Conservation (phyloP, 257 asterid species). For the Nemophila menziesii region DNA sequence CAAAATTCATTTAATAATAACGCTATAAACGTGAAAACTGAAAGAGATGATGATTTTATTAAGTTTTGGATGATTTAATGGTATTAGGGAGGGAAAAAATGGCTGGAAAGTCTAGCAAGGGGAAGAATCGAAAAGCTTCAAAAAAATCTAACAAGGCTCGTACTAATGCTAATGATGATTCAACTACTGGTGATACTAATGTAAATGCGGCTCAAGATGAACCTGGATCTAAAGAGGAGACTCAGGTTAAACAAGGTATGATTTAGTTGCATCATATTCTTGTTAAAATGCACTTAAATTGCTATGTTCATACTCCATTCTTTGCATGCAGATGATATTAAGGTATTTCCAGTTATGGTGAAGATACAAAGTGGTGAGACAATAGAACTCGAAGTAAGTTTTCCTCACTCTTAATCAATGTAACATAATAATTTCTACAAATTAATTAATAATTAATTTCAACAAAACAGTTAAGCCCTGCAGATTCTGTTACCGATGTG, state of each 20-base stretch:
- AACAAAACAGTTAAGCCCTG: constrained; percentile 98
- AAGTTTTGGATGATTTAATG: too few species aligned
- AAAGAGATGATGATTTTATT: constrained; percentile 4
- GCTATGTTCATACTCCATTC: too few species aligned
- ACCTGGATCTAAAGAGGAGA: too few species aligned
- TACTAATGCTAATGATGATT: constrained; percentile 21
- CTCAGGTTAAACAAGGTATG: constrained; percentile 66
- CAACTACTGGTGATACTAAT: constrained; percentile 29
- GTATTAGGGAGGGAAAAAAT: constrained; percentile 28
- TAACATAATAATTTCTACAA: neutral
- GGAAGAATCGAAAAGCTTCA: constrained; percentile 53
- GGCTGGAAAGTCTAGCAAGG: constrained; percentile 84
- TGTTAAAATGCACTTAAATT: too few species aligned
- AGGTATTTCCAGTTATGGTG: constrained; percentile 75
- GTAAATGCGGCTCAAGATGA: constrained; percentile 32
- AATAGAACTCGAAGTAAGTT: constrained; percentile 77
- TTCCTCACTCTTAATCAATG: neutral
- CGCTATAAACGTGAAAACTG: too few species aligned
- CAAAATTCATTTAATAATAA: too few species aligned
- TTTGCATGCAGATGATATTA: too few species aligned
- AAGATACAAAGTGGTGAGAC: constrained; percentile 78
- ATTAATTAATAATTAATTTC: constrained; percentile 18
- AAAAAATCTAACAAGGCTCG: constrained; percentile 35
- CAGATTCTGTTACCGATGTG: constrained; percentile 93
- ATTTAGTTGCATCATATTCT: constrained; percentile 26